Evolutionary conservation across 805 yeast genomes (phyloP), one percentile per base, ranked within the genome.

Genomic region (Candida hispaniensis): DNA sequence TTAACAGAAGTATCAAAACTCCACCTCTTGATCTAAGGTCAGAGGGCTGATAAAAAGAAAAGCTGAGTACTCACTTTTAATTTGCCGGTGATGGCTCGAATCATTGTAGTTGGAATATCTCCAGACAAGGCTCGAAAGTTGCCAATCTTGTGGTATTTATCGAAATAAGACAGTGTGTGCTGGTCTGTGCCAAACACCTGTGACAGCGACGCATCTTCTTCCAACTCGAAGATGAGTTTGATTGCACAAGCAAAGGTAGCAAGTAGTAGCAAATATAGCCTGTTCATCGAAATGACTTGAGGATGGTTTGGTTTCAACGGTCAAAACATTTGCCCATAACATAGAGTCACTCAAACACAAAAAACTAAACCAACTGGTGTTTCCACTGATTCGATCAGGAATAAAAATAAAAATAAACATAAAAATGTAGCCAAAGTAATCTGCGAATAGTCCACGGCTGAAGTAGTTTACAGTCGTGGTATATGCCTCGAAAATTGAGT

Each of bases 1-100:
- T 66, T 61, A n/a, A 83, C 64, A 1, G 56, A 51, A 8, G 73
- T 58, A 53, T 85, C 93, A 5, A 32, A 24, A 8, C 28, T 23
- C 36, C 36, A 32, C 18, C 24, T 28, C 18, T 32, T 23, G 27
- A 32, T 32, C 36, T 32, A 23, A 21, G 10, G 24, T 11, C 10
- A 9, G 10, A 6, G 11, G 24, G 9, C 24, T n/a, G 24, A 9
- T 23, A 18, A 3, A 10, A 5, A 16, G 12, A 17, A 12, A 12
- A 18, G 12, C 17, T 3, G n/a, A 3, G 12, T 6, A 20, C 34
- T 20, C 26, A 32, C 36, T 28, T 23, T 23, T 18, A 32, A 14
- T 9, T 32, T 32, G 23, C 24, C 17, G 14, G 28, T 28, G 6
- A 32, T 18, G 10, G 36, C 36, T 6, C 24, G 24, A 5, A 32